phyloP scores from a whole-genome alignment of 2,329 filamentous ascomycete species.

The Tolypocladium ophioglossoides region DNA sequence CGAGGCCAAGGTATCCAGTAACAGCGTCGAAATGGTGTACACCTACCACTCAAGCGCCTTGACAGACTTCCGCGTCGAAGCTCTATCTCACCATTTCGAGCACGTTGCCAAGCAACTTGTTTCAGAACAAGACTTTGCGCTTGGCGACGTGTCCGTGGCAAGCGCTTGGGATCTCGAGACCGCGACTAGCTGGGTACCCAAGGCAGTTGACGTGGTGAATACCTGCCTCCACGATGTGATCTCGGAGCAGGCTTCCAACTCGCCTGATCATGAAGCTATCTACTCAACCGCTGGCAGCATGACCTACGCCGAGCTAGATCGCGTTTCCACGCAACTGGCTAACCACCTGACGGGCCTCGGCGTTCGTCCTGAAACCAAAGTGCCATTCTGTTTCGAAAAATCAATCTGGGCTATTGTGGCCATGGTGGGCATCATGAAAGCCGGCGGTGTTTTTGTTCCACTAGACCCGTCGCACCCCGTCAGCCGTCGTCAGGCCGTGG shows the following conservation, averaged over 20 bases:
- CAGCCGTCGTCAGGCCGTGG: not conserved
- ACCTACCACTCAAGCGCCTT: conserved; percentile 2
- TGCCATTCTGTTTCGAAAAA: conserved; percentile 8
- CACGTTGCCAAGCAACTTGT: conserved; percentile 1
- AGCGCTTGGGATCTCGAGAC: not conserved
- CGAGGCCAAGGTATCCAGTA: not conserved
- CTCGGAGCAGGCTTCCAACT: conserved; percentile 19
- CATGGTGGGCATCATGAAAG: conserved; percentile 5
- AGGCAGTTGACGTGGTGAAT: not conserved
- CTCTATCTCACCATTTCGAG: conserved; percentile 1
- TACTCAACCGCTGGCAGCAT: conserved; percentile 31
- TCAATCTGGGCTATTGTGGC: conserved; percentile 4
- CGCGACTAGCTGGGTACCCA: not conserved
- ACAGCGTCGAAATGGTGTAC: not conserved
- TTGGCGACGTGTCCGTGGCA: not conserved
- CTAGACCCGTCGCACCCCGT: conserved; percentile 1
- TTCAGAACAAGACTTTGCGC: not conserved
- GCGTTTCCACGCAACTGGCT: conserved; percentile 24
- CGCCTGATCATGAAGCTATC: conserved; percentile 24
- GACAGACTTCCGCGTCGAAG: not conserved
- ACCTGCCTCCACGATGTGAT: conserved; percentile 31
- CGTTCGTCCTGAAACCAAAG: not conserved
- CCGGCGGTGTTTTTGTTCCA: conserved; percentile 5
- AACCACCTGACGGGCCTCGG: conserved; percentile 15
- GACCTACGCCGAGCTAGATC: conserved; percentile 28